Evolutionary conservation across 148 eudicot species (phyloP).

Genomic region (Talinum fruticosum): DNA sequence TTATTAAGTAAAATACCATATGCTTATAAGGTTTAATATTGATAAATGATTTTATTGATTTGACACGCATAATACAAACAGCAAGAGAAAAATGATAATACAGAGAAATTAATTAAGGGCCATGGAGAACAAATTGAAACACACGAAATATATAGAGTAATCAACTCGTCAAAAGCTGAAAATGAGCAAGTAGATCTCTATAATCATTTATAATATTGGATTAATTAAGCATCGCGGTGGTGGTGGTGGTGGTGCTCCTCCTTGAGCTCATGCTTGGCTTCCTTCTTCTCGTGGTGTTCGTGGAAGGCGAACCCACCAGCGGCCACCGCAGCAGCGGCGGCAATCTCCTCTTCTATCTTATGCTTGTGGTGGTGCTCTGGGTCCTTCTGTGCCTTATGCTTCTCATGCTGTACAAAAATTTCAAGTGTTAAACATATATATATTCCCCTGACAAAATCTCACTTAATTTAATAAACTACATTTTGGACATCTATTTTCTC

Average conservation of each 20-base stretch:
- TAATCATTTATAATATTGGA: no score
- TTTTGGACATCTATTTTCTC: no score
- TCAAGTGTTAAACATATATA: no score
- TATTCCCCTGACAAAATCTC: no score
- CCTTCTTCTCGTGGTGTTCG: slow-evolving; percentile 34
- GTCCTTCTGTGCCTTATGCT: slow-evolving; percentile 34
- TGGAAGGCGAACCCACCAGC: slow-evolving; percentile 33
- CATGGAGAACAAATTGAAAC: not conserved
- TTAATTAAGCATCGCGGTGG: not conserved
- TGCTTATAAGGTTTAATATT: no score
- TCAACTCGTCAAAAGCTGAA: not conserved
- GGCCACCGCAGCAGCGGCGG: slow-evolving; percentile 25
- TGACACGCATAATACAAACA: not conserved
- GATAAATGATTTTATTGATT: no score
- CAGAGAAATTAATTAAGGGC: not conserved
- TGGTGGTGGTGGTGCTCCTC: slow-evolving; percentile 10
- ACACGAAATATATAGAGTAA: not conserved
- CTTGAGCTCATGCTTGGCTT: slow-evolving; percentile 22
- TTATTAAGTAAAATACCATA: no score
- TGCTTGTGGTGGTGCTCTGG: slow-evolving; percentile 28
- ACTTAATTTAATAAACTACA: no score
- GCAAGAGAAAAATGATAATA: no score
- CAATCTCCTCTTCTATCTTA: slow-evolving; percentile 22
- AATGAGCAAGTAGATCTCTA: not conserved
- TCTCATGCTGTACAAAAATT: slow-evolving; percentile 40